Evolutionary conservation across 257 asterid genomes (phyloP).

Genomic region (Ocimum tenuiflorum): DNA sequence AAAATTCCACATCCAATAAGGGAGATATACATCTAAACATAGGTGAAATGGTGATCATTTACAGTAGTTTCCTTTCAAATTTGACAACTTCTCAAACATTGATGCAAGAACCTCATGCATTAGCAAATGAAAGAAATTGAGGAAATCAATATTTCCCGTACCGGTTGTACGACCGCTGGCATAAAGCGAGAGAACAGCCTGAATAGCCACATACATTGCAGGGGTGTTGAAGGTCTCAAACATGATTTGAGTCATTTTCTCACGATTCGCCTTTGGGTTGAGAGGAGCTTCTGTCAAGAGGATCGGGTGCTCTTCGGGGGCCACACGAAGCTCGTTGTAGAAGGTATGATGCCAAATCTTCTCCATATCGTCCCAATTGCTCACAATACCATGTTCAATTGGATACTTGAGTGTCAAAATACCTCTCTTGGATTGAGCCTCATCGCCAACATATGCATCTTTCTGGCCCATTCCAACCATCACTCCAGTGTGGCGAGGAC

Average conservation of each 20-base stretch:
- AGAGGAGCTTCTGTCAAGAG: slow-evolving; percentile 46
- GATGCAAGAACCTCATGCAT: too few species aligned
- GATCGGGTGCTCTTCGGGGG: slow-evolving; percentile 43
- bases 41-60: too few species aligned
- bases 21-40: too few species aligned
- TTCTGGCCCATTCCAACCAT: slow-evolving; percentile 61
- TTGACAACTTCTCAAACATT: too few species aligned
- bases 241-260: slow-evolving; percentile 47
- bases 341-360: slow-evolving; percentile 60
- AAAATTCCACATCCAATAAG: too few species aligned
- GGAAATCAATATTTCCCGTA: slow-evolving; percentile 1
- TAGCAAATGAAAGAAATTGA: too few species aligned
- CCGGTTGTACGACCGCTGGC: slow-evolving; percentile 42
- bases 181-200: slow-evolving; percentile 42
- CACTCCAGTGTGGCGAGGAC: slow-evolving; percentile 58
- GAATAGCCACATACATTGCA: slow-evolving; percentile 67
- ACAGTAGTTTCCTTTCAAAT: too few species aligned
- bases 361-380: slow-evolving; percentile 68
- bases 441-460: slow-evolving; percentile 50
- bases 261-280: slow-evolving; percentile 49
- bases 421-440: slow-evolving; percentile 63
- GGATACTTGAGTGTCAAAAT: slow-evolving; percentile 57
- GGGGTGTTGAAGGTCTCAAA: slow-evolving; percentile 62
- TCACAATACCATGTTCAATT: slow-evolving; percentile 53
- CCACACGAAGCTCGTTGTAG: slow-evolving; percentile 54